These are phyloP conservation scores for Scheffersomyces stambukii DNA, from an alignment of 1,139 yeast species.

Conservation along the genomic window DNA sequence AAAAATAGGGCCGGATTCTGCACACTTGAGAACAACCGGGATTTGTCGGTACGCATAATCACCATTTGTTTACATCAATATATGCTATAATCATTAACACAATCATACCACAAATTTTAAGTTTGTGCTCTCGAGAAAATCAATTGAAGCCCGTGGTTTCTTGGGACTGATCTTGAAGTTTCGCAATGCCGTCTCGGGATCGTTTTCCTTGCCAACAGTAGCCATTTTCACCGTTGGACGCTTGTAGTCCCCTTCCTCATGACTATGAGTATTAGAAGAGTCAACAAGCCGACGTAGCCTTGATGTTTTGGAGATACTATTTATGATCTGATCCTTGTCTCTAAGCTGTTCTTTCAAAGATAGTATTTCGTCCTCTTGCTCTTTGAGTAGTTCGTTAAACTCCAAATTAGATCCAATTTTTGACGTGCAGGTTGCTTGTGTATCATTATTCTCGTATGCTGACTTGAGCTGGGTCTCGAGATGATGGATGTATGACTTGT, in stretches of 20 bases:
- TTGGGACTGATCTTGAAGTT: slow-evolving; percentile 21
- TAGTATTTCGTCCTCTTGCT: slow-evolving; percentile 66
- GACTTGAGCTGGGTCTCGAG: slow-evolving; percentile 53
- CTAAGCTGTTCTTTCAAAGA: slow-evolving; percentile 60
- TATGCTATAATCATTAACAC: too few species aligned
- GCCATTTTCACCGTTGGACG: slow-evolving; percentile 6
- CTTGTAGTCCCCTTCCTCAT: slow-evolving; percentile 5
- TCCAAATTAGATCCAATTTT: slow-evolving; percentile 1
- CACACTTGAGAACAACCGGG: too few species aligned
- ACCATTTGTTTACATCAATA: too few species aligned
- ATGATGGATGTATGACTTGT: slow-evolving; percentile 57
- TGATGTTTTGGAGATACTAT: slow-evolving; percentile 62
- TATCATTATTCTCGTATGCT: slow-evolving; percentile 8
- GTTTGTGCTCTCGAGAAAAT: too few species aligned
- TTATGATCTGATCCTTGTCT: slow-evolving; percentile 74
- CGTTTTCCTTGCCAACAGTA: slow-evolving; percentile 12
- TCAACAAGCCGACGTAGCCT: slow-evolving; percentile 48
- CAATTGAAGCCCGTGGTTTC: slow-evolving; percentile 11
- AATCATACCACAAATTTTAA: too few species aligned
- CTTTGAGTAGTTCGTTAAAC: slow-evolving; percentile 32
- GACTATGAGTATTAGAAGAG: slow-evolving; percentile 15
- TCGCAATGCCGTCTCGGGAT: slow-evolving; percentile 17
- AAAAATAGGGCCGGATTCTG: too few species aligned
- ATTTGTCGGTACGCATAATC: too few species aligned
- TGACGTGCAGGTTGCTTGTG: not conserved